phyloP scores from a whole-genome alignment of 2,329 filamentous ascomycete species.

The Aureobasidium musti region DNA sequence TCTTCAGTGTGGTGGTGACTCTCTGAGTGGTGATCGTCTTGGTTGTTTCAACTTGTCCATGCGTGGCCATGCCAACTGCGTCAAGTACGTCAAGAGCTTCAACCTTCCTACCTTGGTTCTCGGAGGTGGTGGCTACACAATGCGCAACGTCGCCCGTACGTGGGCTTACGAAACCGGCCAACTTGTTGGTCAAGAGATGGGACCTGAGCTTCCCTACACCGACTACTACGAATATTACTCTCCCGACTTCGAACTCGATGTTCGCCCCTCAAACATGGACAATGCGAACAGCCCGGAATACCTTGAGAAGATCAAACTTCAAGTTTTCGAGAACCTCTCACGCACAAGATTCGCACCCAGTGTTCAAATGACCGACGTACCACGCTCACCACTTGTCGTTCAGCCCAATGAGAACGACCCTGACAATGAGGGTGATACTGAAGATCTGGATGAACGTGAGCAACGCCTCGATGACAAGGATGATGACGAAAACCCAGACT shows the following conservation, averaged over 20 bases:
- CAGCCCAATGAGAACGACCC: conserved; percentile 32
- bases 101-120: conserved; percentile 65
- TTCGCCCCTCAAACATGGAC: conserved; percentile 71
- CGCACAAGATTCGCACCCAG: conserved; percentile 62
- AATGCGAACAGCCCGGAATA: conserved; percentile 70
- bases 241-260: conserved; percentile 69
- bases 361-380: conserved; percentile 65
- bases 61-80: conserved; percentile 69
- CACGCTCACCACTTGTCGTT: conserved; percentile 52
- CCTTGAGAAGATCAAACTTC: conserved; percentile 65
- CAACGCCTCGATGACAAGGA: conserved; percentile 70
- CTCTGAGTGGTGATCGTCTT: conserved; percentile 65
- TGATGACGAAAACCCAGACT: conserved; percentile 81
- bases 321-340: conserved; percentile 67
- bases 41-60: conserved; percentile 72
- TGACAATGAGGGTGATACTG: conserved; percentile 49
- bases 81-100: conserved; percentile 68
- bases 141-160: conserved; percentile 65
- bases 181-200: conserved; percentile 79
- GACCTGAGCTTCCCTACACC: conserved; percentile 84
- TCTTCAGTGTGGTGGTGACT: conserved; percentile 69
- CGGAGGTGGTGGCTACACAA: conserved; percentile 69
- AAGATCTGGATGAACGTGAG: conserved; percentile 64
- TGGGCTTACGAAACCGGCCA: conserved; percentile 72
- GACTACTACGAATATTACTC: conserved; percentile 88